A percentile compares a stretch with the other conserved stretches of the same genome.
phyloP scores from a whole-genome alignment of 306 rosid species.

The Spatholobus suberectus region DNA sequence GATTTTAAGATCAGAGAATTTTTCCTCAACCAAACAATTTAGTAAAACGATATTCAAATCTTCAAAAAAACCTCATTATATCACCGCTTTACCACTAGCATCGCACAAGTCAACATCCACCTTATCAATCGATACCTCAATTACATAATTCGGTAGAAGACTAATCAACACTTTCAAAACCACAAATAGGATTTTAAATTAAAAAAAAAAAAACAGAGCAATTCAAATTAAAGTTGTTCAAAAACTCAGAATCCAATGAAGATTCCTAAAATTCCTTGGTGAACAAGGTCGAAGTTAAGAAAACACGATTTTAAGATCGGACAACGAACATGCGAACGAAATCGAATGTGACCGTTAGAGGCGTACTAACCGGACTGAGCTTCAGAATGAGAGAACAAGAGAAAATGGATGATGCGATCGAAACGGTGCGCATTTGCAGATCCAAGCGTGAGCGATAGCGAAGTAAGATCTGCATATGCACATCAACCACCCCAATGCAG shows the following conservation, averaged over 20 bases:
- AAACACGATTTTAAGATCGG: neutral
- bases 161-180: slow-evolving; percentile 12
- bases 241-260: neutral
- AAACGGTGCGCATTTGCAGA: slow-evolving; percentile 53
- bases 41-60: slow-evolving; percentile 8
- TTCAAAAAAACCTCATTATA: neutral
- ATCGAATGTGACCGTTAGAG: slow-evolving; percentile 1
- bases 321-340: neutral
- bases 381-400: slow-evolving; percentile 15
- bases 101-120: neutral
- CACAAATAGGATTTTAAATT: neutral
- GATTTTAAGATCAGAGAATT: neutral
- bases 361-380: slow-evolving; percentile 50
- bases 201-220: too few species aligned
- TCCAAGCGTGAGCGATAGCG: slow-evolving; percentile 30
- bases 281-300: neutral
- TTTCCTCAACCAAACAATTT: slow-evolving; percentile 4
- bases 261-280: neutral
- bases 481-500: neutral
- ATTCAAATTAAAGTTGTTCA: slow-evolving; percentile 16
- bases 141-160: neutral
- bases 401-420: slow-evolving; percentile 13
- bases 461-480: slow-evolving; percentile 45
- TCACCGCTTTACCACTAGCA: neutral
- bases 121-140: neutral